Evolutionary conservation across 1,284 basidiomycete species (phyloP).

Genomic region (Sanguinoderma infundibulare): DNA sequence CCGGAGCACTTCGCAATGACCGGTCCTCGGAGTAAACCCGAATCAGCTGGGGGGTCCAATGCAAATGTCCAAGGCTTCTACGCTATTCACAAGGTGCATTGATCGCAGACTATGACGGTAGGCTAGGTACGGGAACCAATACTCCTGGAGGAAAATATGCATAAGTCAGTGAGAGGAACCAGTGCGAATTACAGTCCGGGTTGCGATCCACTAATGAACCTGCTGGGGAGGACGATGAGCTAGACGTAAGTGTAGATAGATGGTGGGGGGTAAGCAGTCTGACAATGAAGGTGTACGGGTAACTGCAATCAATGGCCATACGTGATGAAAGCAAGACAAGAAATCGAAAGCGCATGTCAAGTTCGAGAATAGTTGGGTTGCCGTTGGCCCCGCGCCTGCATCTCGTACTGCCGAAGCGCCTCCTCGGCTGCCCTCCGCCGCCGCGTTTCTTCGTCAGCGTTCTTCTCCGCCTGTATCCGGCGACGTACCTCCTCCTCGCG

Average conservation of each 20-base stretch:
- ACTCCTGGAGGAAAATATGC: conserved; percentile 19
- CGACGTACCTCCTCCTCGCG: conserved; percentile 63
- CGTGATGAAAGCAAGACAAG: conserved; percentile 4
- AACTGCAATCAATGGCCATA: neutral
- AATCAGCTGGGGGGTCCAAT: neutral
- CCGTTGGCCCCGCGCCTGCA: conserved; percentile 28
- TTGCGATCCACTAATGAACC: conserved; percentile 17
- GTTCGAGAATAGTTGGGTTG: conserved; percentile 26
- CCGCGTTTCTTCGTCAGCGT: conserved; percentile 53
- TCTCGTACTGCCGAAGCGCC: conserved; percentile 37
- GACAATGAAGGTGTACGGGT: neutral
- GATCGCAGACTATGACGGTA: conserved; percentile 7
- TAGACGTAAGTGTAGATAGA: conserved; percentile 9
- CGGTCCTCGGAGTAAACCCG: neutral
- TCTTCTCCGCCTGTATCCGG: conserved; percentile 60
- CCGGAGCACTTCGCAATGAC: neutral
- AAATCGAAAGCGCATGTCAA: conserved; percentile 11
- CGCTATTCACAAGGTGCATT: conserved; percentile 9
- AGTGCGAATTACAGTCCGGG: conserved; percentile 19
- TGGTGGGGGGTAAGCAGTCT: neutral
- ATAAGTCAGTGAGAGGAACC: conserved; percentile 21
- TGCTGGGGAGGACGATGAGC: conserved; percentile 6
- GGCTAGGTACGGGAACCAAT: conserved; percentile 11
- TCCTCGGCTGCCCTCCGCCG: conserved; percentile 57
- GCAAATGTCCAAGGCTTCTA: neutral